Evolutionary conservation across 768 basidiomycete genomes (phyloP).

Genomic region (Hygrophorus pudorinus): DNA sequence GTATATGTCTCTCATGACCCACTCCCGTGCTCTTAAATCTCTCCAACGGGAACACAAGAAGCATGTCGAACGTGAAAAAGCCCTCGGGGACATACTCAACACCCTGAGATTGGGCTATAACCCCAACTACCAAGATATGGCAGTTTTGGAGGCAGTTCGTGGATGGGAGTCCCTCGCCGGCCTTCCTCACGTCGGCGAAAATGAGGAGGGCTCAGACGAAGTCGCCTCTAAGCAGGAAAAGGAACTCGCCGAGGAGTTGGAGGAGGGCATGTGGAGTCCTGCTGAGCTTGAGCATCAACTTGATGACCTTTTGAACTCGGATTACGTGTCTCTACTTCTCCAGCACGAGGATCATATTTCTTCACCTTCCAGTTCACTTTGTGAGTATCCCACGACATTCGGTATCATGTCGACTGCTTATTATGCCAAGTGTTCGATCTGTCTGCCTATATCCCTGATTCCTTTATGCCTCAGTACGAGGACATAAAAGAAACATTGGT

Average conservation of each 20-base stretch:
- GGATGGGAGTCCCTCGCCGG: constrained; percentile 79
- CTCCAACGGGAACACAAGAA: constrained; percentile 64
- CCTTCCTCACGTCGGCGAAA: constrained; percentile 29
- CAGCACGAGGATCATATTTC: constrained; percentile 65
- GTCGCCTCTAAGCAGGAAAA: constrained; percentile 22
- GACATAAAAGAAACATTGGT: constrained; percentile 49
- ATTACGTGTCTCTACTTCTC: constrained; percentile 67
- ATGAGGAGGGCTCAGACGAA: constrained; percentile 20
- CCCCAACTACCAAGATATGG: constrained; percentile 99
- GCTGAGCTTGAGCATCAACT: constrained; percentile 50
- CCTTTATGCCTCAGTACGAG: constrained; percentile 64
- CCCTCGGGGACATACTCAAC: constrained; percentile 76
- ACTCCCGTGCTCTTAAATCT: constrained; percentile 67
- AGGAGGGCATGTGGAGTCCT: constrained; percentile 53
- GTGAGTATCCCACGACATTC: constrained; percentile 33
- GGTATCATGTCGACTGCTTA: background rate
- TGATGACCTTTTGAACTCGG: constrained; percentile 45
- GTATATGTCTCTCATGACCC: constrained; percentile 62
- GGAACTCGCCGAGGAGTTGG: constrained; percentile 36
- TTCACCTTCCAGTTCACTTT: constrained; percentile 34
- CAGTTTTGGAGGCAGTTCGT: constrained; percentile 90
- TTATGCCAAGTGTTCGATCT: constrained; percentile 59
- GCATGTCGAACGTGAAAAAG: constrained; percentile 64
- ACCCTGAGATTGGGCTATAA: constrained; percentile 82
- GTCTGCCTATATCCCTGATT: constrained; percentile 78